Evolutionary conservation across 805 yeast species (phyloP).

Genomic region (Debaryomyces maramus): DNA sequence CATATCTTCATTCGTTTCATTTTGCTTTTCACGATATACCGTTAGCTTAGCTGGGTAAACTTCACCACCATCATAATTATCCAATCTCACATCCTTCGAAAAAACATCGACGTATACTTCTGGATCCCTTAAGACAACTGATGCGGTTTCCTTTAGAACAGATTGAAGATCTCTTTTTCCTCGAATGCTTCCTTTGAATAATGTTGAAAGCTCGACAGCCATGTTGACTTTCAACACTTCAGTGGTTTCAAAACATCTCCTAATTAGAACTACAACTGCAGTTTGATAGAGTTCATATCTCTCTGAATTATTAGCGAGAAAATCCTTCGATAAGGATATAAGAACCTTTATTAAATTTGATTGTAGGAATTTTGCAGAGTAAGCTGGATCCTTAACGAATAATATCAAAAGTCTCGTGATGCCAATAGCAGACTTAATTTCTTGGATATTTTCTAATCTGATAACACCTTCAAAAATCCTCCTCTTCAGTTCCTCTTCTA

Average conservation of each 20-base stretch:
- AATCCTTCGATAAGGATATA: constrained; percentile 40
- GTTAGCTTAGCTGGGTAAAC: constrained; percentile 21
- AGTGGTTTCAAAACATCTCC: constrained; percentile 69
- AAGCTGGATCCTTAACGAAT: constrained; percentile 46
- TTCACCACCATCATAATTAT: constrained; percentile 40
- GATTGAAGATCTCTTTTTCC: constrained; percentile 45
- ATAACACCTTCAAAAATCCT: constrained; percentile 47
- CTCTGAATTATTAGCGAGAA: constrained; percentile 18
- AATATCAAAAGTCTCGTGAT: constrained; percentile 56
- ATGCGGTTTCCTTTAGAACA: constrained; percentile 50
- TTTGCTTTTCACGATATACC: constrained; percentile 15
- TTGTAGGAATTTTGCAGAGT: constrained; percentile 41
- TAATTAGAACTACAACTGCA: constrained; percentile 46
- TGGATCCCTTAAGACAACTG: constrained; percentile 51
- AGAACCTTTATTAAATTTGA: constrained; percentile 51
- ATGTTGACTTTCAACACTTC: constrained; percentile 51
- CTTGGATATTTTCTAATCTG: constrained; percentile 37
- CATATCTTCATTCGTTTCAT: constrained; percentile 21
- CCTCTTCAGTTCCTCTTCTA: constrained; percentile 20
- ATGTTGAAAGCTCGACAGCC: constrained; percentile 48
- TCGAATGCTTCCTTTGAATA: constrained; percentile 33
- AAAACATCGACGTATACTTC: constrained; percentile 47
- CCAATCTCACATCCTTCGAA: constrained; percentile 42
- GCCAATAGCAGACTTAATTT: constrained; percentile 50
- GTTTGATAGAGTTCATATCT: constrained; percentile 15